These are phyloP conservation scores for Aspergillus egyptiacus DNA, from an alignment of 495 filamentous ascomycete species.

Conservation along the genomic window DNA sequence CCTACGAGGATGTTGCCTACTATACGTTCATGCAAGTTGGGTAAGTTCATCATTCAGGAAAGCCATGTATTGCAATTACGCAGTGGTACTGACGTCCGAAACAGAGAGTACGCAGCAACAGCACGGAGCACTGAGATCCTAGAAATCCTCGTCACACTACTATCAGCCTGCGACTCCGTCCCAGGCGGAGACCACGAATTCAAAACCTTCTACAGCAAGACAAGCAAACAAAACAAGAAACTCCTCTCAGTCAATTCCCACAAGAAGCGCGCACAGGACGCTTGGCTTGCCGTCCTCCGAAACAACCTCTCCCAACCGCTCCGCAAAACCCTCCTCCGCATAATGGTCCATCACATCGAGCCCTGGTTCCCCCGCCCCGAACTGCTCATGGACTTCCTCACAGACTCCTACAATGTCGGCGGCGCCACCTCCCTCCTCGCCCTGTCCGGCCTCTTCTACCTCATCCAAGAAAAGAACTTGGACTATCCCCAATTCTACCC, in stretches of 20 bases:
- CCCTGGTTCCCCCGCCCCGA: constrained; percentile 85
- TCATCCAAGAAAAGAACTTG: constrained; percentile 87
- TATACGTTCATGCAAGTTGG: constrained; percentile 65
- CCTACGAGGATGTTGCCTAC: constrained; percentile 79
- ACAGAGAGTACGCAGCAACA: constrained; percentile 31
- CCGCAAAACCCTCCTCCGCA: constrained; percentile 68
- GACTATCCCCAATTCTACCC: constrained; percentile 94
- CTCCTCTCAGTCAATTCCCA: constrained; percentile 35
- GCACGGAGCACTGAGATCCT: constrained; percentile 35
- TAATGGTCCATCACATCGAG: constrained; percentile 68
- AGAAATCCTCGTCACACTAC: constrained; percentile 53
- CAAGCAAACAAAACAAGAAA: constrained; percentile 59
- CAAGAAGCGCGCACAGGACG: constrained; percentile 63
- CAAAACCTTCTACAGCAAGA: constrained; percentile 57
- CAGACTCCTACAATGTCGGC: constrained; percentile 81
- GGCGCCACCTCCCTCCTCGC: constrained; percentile 82
- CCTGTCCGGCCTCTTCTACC: constrained; percentile 88
- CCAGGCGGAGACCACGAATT: constrained; percentile 58
- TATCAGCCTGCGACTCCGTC: constrained; percentile 58
- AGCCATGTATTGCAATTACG: background rate
- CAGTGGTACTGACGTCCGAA: background rate
- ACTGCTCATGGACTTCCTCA: constrained; percentile 95
- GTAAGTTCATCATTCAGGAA: constrained; percentile 42
- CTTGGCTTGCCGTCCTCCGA: constrained; percentile 76
- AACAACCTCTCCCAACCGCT: constrained; percentile 58